Base-by-base conservation (phyloP, 495 filamentous ascomycete genomes). In the Daldinia grandis region DNA sequence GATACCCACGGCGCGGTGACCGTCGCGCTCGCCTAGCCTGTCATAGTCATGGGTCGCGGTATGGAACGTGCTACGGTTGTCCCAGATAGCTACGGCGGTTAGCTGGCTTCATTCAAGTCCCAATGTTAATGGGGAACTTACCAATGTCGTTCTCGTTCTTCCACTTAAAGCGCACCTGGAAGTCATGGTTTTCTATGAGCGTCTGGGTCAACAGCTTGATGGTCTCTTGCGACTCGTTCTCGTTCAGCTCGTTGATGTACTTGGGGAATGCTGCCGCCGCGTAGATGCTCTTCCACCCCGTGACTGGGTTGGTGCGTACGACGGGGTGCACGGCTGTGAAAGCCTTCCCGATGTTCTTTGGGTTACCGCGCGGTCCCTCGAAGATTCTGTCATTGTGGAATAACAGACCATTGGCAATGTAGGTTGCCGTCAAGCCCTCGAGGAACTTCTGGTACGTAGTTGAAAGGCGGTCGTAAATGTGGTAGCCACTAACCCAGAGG, bases 261-360 rank as follows among this genome's bases (percentile, higher is more conserved):
- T 83, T 79, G 7, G 87, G 81, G 73, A 92, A 89, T 12, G 82
- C 80, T 31, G 89, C 88, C 44, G 90, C 83, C 5, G 86, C 87
- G 73, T 87, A 93, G 19, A 94, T 78, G 19, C 79, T 84, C 74
- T 94, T 93, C 90, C 91, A 93, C 0, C 91, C 91, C 0, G 90
- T 92, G 0, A 93, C 88, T 0, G 92, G 92, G 69, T 94, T 92
- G 9, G 91, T 93, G 9, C 92, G 86, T 15, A 93, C 82, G 2
- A 93, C 87, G 0, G 90, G 89, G 64, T 94, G 91, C 14, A 87
- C 76, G 0, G 90, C 88, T 17, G 74, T 83, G 4, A 93, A 76
- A 30, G 85, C 85, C 0, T 76, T 77, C 25, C 89, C 91, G 0
- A 47, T 17, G 42, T 47, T 47, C 42, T 47, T 21, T 2, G 17